These are phyloP conservation scores for Syzygium jambos DNA, from an alignment of 345 rosid species.

Conservation along the genomic window DNA sequence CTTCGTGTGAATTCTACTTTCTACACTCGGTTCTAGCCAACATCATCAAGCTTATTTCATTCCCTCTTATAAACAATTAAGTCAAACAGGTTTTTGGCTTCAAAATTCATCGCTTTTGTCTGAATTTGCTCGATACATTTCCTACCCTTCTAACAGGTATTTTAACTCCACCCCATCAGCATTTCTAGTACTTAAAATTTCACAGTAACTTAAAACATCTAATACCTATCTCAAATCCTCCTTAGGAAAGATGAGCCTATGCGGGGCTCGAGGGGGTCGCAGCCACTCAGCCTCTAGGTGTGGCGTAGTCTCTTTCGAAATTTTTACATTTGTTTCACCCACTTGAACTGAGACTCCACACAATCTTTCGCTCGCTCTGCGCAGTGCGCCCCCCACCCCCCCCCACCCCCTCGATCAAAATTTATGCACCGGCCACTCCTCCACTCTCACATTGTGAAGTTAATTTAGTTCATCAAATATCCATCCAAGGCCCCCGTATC, in stretches of 20 bases:
- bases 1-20: background rate
- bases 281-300: background rate
- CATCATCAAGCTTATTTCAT: background rate
- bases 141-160: background rate
- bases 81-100: background rate
- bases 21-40: background rate
- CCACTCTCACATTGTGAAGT: background rate
- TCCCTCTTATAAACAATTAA: background rate
- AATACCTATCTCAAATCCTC: background rate
- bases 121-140: background rate
- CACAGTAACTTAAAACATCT: background rate
- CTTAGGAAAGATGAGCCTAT: background rate
- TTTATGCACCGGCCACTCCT: background rate
- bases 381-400: background rate
- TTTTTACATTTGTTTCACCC: background rate
- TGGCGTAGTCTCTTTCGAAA: background rate
- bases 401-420: background rate
- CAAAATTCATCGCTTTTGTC: background rate
- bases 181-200: background rate
- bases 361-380: background rate
- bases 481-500: background rate
- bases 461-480: background rate
- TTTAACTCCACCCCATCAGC: background rate
- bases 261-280: background rate
- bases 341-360: background rate